Evolutionary conservation across 495 filamentous ascomycete species (phyloP).

Genomic region (Thozetella sp.): DNA sequence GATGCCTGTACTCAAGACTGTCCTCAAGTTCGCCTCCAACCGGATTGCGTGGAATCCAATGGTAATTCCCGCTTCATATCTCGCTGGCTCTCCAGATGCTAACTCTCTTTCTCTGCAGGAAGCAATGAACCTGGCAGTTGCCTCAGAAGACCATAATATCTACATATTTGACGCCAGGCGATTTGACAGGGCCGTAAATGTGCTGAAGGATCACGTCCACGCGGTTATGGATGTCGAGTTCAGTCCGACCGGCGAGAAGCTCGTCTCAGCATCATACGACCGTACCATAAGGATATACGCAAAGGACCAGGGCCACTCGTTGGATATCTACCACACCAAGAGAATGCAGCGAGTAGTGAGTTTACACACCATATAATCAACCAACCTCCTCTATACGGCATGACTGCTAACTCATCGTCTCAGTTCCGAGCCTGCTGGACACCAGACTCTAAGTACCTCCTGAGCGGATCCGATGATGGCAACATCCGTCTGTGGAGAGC

Average conservation of each 20-base stretch:
- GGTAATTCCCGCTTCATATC: conserved; percentile 88
- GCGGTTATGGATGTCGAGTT: conserved; percentile 98
- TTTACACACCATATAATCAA: not conserved
- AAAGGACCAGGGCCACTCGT: conserved; percentile 76
- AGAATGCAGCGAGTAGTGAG: conserved; percentile 83
- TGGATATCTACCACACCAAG: conserved; percentile 97
- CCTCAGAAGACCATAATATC: conserved; percentile 52
- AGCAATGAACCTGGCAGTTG: conserved; percentile 37
- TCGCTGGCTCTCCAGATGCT: conserved; percentile 78
- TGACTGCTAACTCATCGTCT: not conserved
- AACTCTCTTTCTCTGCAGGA: conserved; percentile 39
- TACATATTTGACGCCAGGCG: conserved; percentile 37
- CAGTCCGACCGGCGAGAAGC: conserved; percentile 90
- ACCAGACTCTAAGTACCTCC: conserved; percentile 83
- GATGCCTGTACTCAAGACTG: conserved; percentile 76
- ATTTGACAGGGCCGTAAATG: conserved; percentile 65
- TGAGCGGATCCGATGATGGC: conserved; percentile 89
- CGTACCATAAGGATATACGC: conserved; percentile 69
- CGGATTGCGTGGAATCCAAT: conserved; percentile 93
- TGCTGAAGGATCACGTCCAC: conserved; percentile 94
- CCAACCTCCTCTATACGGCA: conserved; percentile 4
- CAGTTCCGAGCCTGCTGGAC: conserved; percentile 80
- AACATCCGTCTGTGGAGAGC: conserved; percentile 92
- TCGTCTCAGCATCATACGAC: conserved; percentile 83
- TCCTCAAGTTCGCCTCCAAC: conserved; percentile 82